These are phyloP conservation scores for Macadamia integrifolia DNA, from an alignment of 164 flowering plant species.

Conservation along the genomic window DNA sequence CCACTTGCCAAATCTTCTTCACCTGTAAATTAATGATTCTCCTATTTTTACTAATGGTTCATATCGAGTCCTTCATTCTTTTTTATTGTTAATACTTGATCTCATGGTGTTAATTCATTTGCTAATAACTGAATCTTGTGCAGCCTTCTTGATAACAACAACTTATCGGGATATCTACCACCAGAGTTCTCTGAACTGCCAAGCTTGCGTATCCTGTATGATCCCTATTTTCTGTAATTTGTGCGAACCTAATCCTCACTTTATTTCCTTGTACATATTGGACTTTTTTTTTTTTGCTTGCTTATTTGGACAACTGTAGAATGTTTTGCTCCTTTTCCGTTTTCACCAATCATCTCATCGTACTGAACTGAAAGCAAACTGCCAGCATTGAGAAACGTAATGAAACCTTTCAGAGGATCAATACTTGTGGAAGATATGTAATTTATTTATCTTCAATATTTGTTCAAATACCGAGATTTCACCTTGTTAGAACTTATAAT, in stretches of 20 bases:
- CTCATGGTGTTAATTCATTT: neutral
- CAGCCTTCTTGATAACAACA: constrained; percentile 96
- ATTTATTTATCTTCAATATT: too few relatives aligned
- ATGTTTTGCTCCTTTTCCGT: too few relatives aligned
- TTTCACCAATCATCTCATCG: too few relatives aligned
- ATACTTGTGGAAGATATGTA: too few relatives aligned
- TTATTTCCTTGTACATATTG: too few relatives aligned
- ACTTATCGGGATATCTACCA: constrained; percentile 90
- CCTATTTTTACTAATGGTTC: neutral
- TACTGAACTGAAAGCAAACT: neutral
- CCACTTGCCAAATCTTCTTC: constrained; percentile 46
- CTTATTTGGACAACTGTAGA: neutral
- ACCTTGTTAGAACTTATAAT: too few relatives aligned
- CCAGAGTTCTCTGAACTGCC: constrained; percentile 66
- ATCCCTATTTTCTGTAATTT: constrained; percentile 12
- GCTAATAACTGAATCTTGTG: constrained; percentile 13
- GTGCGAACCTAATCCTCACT: neutral
- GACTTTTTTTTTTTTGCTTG: neutral
- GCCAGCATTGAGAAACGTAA: neutral
- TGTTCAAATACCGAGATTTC: too few relatives aligned
- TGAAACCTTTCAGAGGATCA: neutral
- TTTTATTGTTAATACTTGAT: neutral
- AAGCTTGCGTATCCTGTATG: constrained; percentile 69
- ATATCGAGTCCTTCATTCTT: neutral
- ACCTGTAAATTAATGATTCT: constrained; percentile 55